phyloP scores from a whole-genome alignment of 768 basidiomycete genomes.

The Trametes coccinea region DNA sequence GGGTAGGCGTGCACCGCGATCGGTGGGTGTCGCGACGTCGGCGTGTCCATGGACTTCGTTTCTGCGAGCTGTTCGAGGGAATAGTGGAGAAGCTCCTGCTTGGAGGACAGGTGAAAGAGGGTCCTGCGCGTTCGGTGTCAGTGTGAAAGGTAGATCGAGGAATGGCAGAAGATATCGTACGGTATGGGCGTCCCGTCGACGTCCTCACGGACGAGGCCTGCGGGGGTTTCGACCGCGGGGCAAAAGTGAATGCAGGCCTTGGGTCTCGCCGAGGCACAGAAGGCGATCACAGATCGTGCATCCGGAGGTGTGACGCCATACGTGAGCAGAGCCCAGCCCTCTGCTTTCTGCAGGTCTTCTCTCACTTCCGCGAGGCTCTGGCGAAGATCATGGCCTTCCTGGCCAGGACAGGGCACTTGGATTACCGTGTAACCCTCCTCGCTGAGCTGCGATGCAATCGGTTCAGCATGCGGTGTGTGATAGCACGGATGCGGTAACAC shows the following conservation, averaged over 20 bases:
- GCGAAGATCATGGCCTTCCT: conserved; percentile 18
- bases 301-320: conserved; percentile 13
- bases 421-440: conserved; percentile 43
- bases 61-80: conserved; percentile 32
- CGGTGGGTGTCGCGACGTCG: conserved; percentile 31
- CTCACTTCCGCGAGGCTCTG: conserved; percentile 23
- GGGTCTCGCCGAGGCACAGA: conserved; percentile 18
- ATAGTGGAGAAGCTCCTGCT: conserved; percentile 38
- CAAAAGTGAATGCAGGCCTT: conserved; percentile 40
- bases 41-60: conserved; percentile 24
- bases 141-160: not conserved
- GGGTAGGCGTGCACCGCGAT: conserved; percentile 40
- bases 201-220: conserved; percentile 32
- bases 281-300: not conserved
- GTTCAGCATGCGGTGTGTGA: not conserved
- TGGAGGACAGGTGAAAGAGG: conserved; percentile 37
- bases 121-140: conserved; percentile 29
- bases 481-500: not conserved
- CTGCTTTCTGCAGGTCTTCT: not conserved
- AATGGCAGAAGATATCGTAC: conserved; percentile 23
- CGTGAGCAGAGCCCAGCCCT: conserved; percentile 20
- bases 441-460: conserved; percentile 29
- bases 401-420: conserved; percentile 32
- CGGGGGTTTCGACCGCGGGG: conserved; percentile 30
- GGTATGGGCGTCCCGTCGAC: conserved; percentile 28